Evolutionary conservation across 331 rosid species (phyloP).

Genomic region (Malus hybrid): DNA sequence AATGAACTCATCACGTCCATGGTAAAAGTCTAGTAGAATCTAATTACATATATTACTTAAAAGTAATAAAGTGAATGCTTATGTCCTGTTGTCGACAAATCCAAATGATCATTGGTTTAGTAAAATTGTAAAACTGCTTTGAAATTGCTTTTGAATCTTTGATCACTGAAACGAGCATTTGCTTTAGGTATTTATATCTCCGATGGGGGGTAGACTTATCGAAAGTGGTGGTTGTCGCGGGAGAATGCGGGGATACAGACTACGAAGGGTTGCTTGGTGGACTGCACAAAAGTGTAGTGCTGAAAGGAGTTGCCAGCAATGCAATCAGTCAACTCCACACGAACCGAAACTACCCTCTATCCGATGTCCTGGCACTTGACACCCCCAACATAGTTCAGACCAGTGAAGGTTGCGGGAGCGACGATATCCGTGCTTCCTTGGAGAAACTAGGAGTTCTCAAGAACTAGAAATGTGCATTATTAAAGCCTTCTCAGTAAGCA

Average conservation of each 20-base stretch:
- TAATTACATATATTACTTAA: too few species aligned
- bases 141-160: background rate
- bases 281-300: conserved; percentile 62
- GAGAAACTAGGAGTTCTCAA: conserved; percentile 56
- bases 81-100: background rate
- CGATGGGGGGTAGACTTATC: conserved; percentile 97
- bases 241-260: conserved; percentile 94
- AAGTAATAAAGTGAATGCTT: background rate
- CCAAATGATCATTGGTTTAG: background rate
- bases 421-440: conserved; percentile 55
- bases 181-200: conserved; percentile 76
- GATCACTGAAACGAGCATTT: conserved; percentile 6
- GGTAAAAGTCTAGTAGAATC: background rate
- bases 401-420: conserved; percentile 47
- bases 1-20: background rate
- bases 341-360: conserved; percentile 84
- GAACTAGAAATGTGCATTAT: conserved; percentile 27
- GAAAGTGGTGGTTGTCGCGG: conserved; percentile 86
- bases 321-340: conserved; percentile 65
- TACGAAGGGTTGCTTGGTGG: conserved; percentile 93
- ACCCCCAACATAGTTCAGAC: conserved; percentile 67
- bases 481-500: background rate
- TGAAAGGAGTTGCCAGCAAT: conserved; percentile 71
- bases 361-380: conserved; percentile 77
- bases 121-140: background rate